These are phyloP conservation scores for Phytophthora foliorum DNA, from an alignment of 352 stramenopile species.

Conservation along the genomic window DNA sequence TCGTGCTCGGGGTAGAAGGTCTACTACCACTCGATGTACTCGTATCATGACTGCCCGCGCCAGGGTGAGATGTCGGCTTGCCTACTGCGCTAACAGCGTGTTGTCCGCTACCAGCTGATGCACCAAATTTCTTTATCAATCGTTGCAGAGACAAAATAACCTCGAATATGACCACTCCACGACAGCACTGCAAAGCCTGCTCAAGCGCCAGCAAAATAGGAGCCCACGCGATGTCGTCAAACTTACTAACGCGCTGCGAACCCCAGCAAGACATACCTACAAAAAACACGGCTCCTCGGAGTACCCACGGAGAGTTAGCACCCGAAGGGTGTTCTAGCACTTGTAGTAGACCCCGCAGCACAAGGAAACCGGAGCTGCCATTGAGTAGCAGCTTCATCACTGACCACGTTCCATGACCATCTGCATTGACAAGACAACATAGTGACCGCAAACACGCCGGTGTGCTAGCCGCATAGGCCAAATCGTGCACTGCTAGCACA, in stretches of 20 bases:
- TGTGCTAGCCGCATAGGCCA: constrained; percentile 70
- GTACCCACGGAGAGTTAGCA: constrained; percentile 72
- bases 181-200: constrained; percentile 65
- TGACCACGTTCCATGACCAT: constrained; percentile 85
- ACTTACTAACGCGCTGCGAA: constrained; percentile 75
- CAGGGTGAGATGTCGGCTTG: constrained; percentile 6
- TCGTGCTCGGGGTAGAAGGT: constrained; percentile 3
- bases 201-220: constrained; percentile 80
- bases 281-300: constrained; percentile 88
- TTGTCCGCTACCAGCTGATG: constrained; percentile 14
- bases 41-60: constrained; percentile 11
- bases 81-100: constrained; percentile 5
- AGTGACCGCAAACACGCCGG: constrained; percentile 76
- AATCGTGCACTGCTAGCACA: constrained; percentile 65
- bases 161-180: constrained; percentile 88
- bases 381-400: constrained; percentile 85
- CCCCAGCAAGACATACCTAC: constrained; percentile 92
- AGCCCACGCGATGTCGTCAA: constrained; percentile 82
- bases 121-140: constrained; percentile 90
- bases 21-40: constrained; percentile 4
- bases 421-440: constrained; percentile 87
- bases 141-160: constrained; percentile 89
- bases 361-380: constrained; percentile 69
- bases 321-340: constrained; percentile 73
- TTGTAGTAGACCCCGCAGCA: constrained; percentile 72